Evolutionary conservation across 2,329 filamentous ascomycete genomes (phyloP), one percentile per base, ranked within the genome.

Genomic region (Colletotrichum paranaense): DNA sequence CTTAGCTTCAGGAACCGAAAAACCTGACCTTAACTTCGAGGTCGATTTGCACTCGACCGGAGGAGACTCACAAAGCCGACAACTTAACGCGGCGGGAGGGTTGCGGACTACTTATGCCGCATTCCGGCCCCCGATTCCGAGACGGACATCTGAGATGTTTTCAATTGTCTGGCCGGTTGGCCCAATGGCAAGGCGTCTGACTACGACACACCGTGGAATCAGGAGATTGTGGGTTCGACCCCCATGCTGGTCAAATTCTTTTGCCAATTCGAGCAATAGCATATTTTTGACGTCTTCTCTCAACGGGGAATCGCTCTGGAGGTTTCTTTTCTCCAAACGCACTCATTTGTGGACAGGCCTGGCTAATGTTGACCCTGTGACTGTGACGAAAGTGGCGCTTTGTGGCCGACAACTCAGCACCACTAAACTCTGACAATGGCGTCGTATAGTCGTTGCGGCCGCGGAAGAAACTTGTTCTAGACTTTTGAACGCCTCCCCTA

Each of bases 111-210:
- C 1, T 46, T 46, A 6, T 1, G 4, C 7, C 7, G 19, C 19
- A 2, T 2, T 1, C 0, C 6, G 42, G 8, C 16, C 19, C 2
- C 1, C 3, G 3, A 1, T 6, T 6, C 4, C 19, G n/a, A 9
- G 19, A 49, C 42, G 19, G 42, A 49, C 16, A n/a, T 49, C 42
- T 42, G 19, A 49, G 19, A 49, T n/a, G 42, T 26, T 70, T 46
- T 32, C 7, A 42, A 62, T 42, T 73, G 67, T 73, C 71, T 62
- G 71, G 71, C 71, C 71, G 71, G 71, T 73, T 83, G 80, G 80
- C 79, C 80, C 79, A 82, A 82, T 83, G 82, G 78, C 81, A 84
- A 83, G 82, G 81, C 82, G 82, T 83, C 81, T 84, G 82, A 84
- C 82, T 83, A 83, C 81, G 81, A 83, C 53, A 62, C 3, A 62